Conservation (phyloP, 352 stramenopile genomes). For the Peronosclerospora sorghi region DNA sequence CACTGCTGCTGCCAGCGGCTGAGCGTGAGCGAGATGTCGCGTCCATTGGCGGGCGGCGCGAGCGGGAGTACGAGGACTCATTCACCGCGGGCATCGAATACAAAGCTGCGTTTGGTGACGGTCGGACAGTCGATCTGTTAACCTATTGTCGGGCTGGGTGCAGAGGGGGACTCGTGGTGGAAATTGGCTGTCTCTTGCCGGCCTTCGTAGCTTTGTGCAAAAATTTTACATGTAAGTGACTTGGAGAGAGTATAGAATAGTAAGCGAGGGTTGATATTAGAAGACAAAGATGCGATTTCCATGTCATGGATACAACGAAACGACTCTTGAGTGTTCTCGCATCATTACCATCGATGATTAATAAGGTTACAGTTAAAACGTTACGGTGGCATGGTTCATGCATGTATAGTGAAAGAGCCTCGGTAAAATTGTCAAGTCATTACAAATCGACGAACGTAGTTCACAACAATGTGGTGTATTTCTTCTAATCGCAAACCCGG, state of each 20-base stretch:
- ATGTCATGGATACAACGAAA: no score
- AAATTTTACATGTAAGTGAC: constrained; percentile 3
- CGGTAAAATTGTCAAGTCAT: no score
- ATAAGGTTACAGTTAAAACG: no score
- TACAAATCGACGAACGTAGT: no score
- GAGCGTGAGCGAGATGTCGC: constrained; percentile 7
- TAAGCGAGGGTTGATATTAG: neutral
- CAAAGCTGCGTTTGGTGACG: neutral
- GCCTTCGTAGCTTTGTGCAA: constrained; percentile 11
- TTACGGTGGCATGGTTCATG: no score
- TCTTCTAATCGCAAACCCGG: no score
- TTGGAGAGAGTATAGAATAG: neutral
- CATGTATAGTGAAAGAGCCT: no score
- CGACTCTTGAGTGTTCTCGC: no score
- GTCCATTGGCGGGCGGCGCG: constrained; percentile 7
- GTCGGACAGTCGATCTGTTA: constrained; percentile 2
- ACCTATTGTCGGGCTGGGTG: neutral
- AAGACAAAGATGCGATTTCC: neutral
- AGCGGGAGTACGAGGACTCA: constrained; percentile 16
- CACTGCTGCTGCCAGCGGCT: constrained; percentile 5
- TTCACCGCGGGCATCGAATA: constrained; percentile 26
- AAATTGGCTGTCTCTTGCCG: constrained; percentile 12
- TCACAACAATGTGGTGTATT: no score
- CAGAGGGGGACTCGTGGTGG: constrained; percentile 6
- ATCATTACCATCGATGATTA: no score